Evolutionary conservation across 495 filamentous ascomycete genomes (phyloP), one percentile per base, ranked within the genome.

Genomic region (Aspergillus coremiiformis): DNA sequence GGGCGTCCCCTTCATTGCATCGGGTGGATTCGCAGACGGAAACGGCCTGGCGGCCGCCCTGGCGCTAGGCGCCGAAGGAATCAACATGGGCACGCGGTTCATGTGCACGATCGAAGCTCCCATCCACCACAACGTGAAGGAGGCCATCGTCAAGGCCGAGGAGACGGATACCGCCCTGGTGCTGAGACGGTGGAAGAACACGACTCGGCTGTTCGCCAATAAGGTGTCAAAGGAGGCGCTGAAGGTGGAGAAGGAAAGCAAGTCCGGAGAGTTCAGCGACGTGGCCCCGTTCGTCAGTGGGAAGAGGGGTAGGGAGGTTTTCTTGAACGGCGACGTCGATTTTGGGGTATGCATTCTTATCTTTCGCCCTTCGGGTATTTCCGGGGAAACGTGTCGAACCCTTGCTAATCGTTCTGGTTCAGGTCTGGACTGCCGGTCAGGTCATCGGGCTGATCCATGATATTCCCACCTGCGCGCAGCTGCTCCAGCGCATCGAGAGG

Each of bases 51-150:
- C 93, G 2, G 93, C 93, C 15, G 93, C 93, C n/a, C 68, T 98
- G 51, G 81, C 80, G 22, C 79, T 98, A 12, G 93, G 93, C 5
- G 93, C 93, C 0, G 90, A 92, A 66, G 93, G 93, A 52, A 87
- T 96, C 66, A 98, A 98, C 69, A 78, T 95, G 90, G 90, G 89
- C 39, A 96, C 90, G 8, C 77, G 90, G 20, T 95, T 96, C 70
- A 90, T 95, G 84, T 89, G 85, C 70, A 96, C 91, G 5, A 79
- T 91, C 10, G 91, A 96, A 66, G 84, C 87, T 39, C 93, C 93
- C 0, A 90, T 98, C 49, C 93, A 98, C 71, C 66, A 83, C 39
- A 95, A 94, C 48, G 85, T 98, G 68, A 98, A 98, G 76, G 77
- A 90, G 67, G 78, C 87, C 57, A 98, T 96, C 63, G 90, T 96